Base-by-base conservation (phyloP, 306 rosid genomes). In the Castanea mollissima region DNA sequence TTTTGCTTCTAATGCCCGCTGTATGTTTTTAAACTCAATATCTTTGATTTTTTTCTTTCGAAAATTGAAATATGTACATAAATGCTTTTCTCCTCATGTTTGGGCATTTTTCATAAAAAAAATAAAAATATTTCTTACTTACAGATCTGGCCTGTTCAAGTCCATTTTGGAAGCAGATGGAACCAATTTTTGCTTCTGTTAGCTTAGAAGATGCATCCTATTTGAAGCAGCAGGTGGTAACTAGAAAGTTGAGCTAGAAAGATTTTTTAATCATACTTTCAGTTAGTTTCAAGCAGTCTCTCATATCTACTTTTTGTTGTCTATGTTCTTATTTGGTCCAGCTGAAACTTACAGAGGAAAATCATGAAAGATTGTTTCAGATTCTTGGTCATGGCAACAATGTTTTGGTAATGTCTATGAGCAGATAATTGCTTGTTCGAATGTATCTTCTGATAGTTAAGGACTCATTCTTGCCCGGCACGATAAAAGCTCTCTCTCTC, bases 161-260 rank as follows among this genome's bases (percentile, higher is more conserved):
- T 86, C 18, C 87, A 62, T 92, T 92, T 83, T 94, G 98, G 98
- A 88, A 89, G 93, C 85, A 89, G 80, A 60, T 87, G 89, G 97
- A 94, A 79, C 87, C 85, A 57, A 34, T 81, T 75, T 89, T 92
- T 85, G 86, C 89, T 79, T 74, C 93, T 79, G 83, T 89, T 73
- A 81, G 82, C 86, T 79, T 81, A 74, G 90, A 82, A 71, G 88
- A 76, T 74, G 79, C 74, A 74, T 84, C 86, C 73, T 84, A 65
- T 83, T 81, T 88, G 88, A 92, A 91, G 89, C 90, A 91, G 80
- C 90, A 80, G 97, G 98, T 92, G 44, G 71, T 79, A 73, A 67
- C 72, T 35, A 59, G 46, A 60, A 10, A 76, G 20, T 59, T 20
- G 57, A 10, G 25, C 23, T 23, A 18, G 21, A 69, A 8, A 65